Evolutionary conservation across 441 rosid species (phyloP), one percentile per base, ranked within the genome.

Genomic region (Cnidoscolus chayamansa): DNA sequence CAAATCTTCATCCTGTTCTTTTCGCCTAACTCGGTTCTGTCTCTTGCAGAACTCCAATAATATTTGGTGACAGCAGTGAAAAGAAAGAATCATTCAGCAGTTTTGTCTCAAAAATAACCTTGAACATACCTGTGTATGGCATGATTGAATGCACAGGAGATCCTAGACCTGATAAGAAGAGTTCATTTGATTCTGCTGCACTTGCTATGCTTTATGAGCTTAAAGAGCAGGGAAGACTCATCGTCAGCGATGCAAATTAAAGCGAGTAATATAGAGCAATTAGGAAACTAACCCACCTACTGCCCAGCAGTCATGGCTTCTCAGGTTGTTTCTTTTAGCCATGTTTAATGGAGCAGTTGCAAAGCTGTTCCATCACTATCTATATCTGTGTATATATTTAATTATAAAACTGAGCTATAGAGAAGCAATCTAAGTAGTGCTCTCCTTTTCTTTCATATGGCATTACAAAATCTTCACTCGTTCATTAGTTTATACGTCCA

Each of bases 161-260:
- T 32, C 78, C 86, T 19, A 89, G 81, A 77, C 86, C 93, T 11
- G 97, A 96, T 77, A 96, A 96, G 88, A 93, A 91, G 79, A 84
- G 92, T 65, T 89, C 98, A 0, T 86, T 43, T 0, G 99, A 93
- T 81, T 87, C 96, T 17, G 99, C 99, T 15, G 92, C 91, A 4
- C 78, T 90, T 5, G 68, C 68, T 25, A 57, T 91, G 80, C 89
- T 96, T 59, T 59, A 83, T 5, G 87, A 88, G 79, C 96, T 96
- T 40, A 76, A 85, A 79, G 76, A 79, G 13, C 81, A 60, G 57
- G 89, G 94, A 51, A 80, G 75, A 49, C 59, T 93, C 48, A 74
- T 82, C 76, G 85, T 93, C 11, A 49, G 47, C 47, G 3, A 8
- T 4, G 19, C 45, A 5, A 0, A 35, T 2, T 35, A 4, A 40